These are phyloP conservation scores for Fonsecaea monophora DNA, from an alignment of 2,329 filamentous ascomycete genomes.

Conservation along the genomic window DNA sequence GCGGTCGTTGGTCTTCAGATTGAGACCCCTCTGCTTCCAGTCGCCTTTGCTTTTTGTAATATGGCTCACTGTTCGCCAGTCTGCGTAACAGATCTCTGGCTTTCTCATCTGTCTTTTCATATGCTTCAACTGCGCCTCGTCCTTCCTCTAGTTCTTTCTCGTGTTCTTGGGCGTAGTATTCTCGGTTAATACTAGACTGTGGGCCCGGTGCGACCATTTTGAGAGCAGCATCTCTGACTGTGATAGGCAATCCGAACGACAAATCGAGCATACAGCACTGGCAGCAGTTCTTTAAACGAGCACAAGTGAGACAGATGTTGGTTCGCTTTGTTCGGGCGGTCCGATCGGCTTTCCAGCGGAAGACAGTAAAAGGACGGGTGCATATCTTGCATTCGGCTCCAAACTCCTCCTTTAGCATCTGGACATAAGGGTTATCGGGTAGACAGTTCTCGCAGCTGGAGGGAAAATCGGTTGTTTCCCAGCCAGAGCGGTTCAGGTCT, in stretches of 20 bases:
- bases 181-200: conserved; percentile 88
- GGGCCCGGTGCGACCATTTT: conserved; percentile 98
- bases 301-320: conserved; percentile 95
- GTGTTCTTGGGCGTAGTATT: conserved; percentile 98
- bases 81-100: conserved; percentile 84
- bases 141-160: conserved; percentile 95
- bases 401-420: conserved; percentile 98
- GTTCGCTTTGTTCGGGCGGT: conserved; percentile 91
- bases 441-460: conserved; percentile 81
- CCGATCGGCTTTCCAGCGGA: conserved; percentile 91
- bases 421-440: conserved; percentile 95
- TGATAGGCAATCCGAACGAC: conserved; percentile 92
- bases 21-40: conserved; percentile 65
- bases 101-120: conserved; percentile 97
- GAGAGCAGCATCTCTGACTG: conserved; percentile 90
- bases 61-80: conserved; percentile 90
- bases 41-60: conserved; percentile 85
- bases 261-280: conserved; percentile 99
- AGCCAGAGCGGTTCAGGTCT: conserved; percentile 91
- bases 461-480: conserved; percentile 73
- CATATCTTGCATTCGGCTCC: conserved; percentile 88
- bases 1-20: conserved; percentile 46
- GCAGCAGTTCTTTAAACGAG: conserved; percentile 97
- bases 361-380: conserved; percentile 93
- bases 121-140: conserved; percentile 81